Conservation (phyloP, 73 alveolate species). For the Blepharisma japonicum region DNA sequence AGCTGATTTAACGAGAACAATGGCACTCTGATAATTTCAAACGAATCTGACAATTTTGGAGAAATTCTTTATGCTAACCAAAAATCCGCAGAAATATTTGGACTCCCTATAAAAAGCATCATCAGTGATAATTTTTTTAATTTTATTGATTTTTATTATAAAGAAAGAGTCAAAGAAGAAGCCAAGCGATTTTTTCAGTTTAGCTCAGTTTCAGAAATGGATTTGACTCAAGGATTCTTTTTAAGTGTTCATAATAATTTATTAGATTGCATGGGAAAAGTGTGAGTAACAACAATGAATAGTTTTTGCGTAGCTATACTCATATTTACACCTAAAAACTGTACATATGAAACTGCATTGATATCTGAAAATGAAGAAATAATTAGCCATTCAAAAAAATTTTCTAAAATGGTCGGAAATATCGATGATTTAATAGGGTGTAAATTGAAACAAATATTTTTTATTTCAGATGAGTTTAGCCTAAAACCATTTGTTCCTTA, state of each 20-base stretch:
- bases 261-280: neutral
- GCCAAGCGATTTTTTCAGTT: neutral
- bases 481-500: too few species aligned
- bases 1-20: conserved; percentile 4
- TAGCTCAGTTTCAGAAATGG: neutral
- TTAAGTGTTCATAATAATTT: neutral
- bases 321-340: neutral
- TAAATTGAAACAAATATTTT: too few species aligned
- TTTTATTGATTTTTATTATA: neutral
- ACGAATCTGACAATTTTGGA: conserved; percentile 3
- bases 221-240: neutral
- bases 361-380: neutral
- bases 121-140: neutral
- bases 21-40: neutral
- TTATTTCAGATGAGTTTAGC: too few species aligned
- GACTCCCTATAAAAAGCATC: neutral
- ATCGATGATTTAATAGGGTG: too few species aligned
- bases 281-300: neutral
- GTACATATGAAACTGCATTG: neutral
- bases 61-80: neutral
- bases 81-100: neutral
- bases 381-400: neutral
- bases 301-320: neutral
- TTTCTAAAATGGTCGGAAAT: neutral
- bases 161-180: neutral